phyloP scores from a whole-genome alignment of 1,284 basidiomycete genomes.

The Fomitiporia mediterranea region DNA sequence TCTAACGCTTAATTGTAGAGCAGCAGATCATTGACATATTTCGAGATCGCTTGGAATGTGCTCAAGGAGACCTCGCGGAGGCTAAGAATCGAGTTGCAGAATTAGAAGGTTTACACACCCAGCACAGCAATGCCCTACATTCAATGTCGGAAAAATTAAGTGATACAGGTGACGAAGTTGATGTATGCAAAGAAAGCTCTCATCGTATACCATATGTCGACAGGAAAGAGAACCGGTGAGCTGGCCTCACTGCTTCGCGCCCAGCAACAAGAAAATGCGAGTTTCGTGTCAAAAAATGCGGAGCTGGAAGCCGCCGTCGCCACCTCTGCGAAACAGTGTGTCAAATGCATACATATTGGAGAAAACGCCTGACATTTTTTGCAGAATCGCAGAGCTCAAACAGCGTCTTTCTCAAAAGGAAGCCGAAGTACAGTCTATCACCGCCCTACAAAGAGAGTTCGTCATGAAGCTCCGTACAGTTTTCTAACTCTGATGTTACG shows the following conservation, averaged over 20 bases:
- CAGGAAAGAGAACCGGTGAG: conserved; percentile 5
- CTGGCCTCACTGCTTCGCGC: background rate
- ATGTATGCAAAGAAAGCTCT: background rate
- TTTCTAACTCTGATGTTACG: background rate
- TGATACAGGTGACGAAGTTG: conserved; percentile 10
- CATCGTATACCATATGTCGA: background rate
- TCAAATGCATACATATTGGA: background rate
- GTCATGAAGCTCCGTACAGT: background rate
- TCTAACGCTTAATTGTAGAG: conserved; percentile 10
- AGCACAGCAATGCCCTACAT: background rate
- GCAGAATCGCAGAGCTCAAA: conserved; percentile 1
- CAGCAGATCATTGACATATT: conserved; percentile 19
- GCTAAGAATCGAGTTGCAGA: conserved; percentile 17
- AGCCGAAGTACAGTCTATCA: background rate
- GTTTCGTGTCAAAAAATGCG: conserved; percentile 6
- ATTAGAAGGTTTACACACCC: conserved; percentile 11
- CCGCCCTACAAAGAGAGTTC: conserved; percentile 10
- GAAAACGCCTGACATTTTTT: background rate
- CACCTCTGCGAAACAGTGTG: background rate
- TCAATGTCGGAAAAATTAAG: conserved; percentile 1
- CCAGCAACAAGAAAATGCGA: conserved; percentile 8
- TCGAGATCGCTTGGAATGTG: conserved; percentile 17
- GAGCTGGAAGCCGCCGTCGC: conserved; percentile 9
- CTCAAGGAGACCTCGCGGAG: conserved; percentile 14
- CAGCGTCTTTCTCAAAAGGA: background rate